Evolutionary conservation across 176 grass and related monocot species (phyloP), one percentile per base, ranked within the genome.

Genomic region (Eleusine indica): DNA sequence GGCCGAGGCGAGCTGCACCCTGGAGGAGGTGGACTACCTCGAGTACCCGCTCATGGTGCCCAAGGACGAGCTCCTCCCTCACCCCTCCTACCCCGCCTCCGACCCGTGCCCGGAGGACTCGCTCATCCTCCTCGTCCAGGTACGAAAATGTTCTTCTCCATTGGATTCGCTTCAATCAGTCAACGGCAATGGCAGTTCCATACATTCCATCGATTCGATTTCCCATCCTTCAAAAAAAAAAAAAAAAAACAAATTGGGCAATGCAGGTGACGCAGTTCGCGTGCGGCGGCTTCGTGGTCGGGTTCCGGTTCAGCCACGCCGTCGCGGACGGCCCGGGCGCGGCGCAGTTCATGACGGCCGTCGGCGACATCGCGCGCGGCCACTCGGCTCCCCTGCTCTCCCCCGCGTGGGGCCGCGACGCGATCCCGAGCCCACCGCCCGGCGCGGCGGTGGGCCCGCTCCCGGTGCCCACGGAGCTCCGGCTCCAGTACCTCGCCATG

Each of bases 201-300:
- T 25, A 25, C 25, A 25, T 79, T 9, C 19, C 11, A 6, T 58
- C 6, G 30, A 8, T 4, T 56, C 4, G 6, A 10, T 52, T 38
- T 11, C 3, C 52, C 16, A 16, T 56, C 21, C 18, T 19, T 9
- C 25, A 25, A 25, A 25, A 1, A 7, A n/a, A 8, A 7, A n/a
- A 8, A 19, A 2, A 41, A 8, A 19, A 2, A 51, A 41, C 25
- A 1, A 3, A 3, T 1, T 19, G 52, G 11, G 14, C 72, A 81
- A 90, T 91, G 79, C 85, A 97, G 94, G 94, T 97, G 15, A 94
- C 94, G 18, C 87, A 88, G 69, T 97, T 97, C 78, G 21, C 77
- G 44, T 97, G 94, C 79, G 91, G 94, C 68, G 94, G 94, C 12
- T 97, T 97, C 66, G 94, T 97, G 72, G 94, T 94, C 1, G 94